Base-by-base conservation (phyloP, 2,329 filamentous ascomycete genomes). In the Talaromyces sp. region DNA sequence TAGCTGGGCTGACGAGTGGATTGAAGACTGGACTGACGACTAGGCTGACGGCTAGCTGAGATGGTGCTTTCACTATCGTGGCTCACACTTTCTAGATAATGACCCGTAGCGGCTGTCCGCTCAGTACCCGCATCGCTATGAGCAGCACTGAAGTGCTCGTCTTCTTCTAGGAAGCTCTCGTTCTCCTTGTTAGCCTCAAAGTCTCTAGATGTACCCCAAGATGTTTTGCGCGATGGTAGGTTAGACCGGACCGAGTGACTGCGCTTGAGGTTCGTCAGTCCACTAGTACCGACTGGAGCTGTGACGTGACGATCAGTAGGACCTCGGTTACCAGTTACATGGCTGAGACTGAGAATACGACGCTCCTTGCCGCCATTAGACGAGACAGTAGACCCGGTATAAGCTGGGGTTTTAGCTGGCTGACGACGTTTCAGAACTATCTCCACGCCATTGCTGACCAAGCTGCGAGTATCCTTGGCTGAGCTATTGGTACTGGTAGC, bases 281-380 rank as follows among this genome's bases (percentile, higher is more conserved):
- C 79, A 58, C 77, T 77, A 47, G 74, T 75, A 62, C 72, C 73
- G 51, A 72, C 53, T 4, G 70, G 70, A 13, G 71, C 69, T 6
- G 60, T 75, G 38, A 73, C 69, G 34, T 77, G 71, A 67, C 77
- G 69, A 67, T 78, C 72, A 54, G 69, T 61, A 64, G 72, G 22
- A 7, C 76, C 73, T 31, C 79, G 82, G 73, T 95, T 94, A 75
- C 89, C 89, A 63, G 88, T 91, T 71, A 98, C 96, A 78, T 97
- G 92, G 75, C 90, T 96, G 40, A 98, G 86, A 60, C 92, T 97
- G 66, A 96, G 86, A 72, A 98, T 97, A 58, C 95, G 88, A 47
- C 94, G 86, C 74, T 88, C 85, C 78, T 84, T 73, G 72, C 86
- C 81, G 19, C 82, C 80, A 58, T 78, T 77, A 2, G 80, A 76